phyloP scores from a whole-genome alignment of 148 eudicot genomes.

The Polygonum aviculare region DNA sequence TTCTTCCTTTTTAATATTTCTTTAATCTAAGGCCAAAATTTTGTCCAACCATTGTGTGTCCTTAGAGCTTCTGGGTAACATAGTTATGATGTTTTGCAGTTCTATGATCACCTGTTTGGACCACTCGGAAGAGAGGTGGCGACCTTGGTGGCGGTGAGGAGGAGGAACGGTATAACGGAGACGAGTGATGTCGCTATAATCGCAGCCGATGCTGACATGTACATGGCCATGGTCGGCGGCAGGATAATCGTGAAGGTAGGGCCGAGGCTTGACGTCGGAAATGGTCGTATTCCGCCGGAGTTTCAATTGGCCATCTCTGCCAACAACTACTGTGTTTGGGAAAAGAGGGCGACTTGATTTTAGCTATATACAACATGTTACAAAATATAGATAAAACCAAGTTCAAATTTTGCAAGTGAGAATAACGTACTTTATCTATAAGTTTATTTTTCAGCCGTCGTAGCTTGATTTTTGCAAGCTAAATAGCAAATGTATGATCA shows the following conservation, averaged over 20 bases:
- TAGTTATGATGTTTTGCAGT: slow-evolving; percentile 8
- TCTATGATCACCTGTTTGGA: slow-evolving; percentile 40
- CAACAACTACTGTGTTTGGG: slow-evolving; percentile 40
- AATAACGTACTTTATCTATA: too few relatives aligned
- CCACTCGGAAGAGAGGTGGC: slow-evolving; percentile 35
- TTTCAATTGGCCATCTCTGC: slow-evolving; percentile 33
- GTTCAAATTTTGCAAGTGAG: too few relatives aligned
- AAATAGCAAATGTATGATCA: too few relatives aligned
- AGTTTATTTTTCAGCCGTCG: too few relatives aligned
- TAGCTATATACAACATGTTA: too few relatives aligned
- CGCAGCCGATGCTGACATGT: slow-evolving; percentile 40
- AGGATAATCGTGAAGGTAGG: slow-evolving; percentile 41
- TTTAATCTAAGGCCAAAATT: too few relatives aligned
- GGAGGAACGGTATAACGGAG: slow-evolving; percentile 28
- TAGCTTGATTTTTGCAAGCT: too few relatives aligned
- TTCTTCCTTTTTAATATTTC: too few relatives aligned
- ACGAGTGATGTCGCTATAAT: slow-evolving; percentile 34
- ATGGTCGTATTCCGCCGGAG: slow-evolving; percentile 27
- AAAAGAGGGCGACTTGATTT: slow-evolving; percentile 12
- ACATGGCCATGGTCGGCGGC: slow-evolving; percentile 42
- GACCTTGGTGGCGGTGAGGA: slow-evolving; percentile 21
- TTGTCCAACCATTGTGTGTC: too few relatives aligned
- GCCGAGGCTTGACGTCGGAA: slow-evolving; percentile 30
- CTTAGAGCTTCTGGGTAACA: neutral
- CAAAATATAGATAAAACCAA: too few relatives aligned